Conservation (phyloP, 768 basidiomycete genomes). For the Lactarius sanguifluus region DNA sequence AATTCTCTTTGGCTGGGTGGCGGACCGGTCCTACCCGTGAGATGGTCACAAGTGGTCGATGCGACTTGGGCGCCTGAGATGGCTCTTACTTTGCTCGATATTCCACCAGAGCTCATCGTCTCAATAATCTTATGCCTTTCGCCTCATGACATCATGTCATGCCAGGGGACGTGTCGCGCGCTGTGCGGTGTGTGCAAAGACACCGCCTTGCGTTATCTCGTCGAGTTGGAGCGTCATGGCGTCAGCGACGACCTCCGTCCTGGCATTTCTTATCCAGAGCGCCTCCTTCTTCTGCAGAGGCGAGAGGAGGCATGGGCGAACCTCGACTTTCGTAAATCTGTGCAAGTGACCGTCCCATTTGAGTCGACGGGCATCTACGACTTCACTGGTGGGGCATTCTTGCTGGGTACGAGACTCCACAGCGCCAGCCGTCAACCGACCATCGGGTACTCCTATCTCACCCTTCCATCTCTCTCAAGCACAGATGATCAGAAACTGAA, state of each 20-base stretch:
- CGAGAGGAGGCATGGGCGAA: slow-evolving; percentile 25
- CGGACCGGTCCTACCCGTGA: neutral
- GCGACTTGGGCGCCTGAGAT: neutral
- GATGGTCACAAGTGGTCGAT: too few relatives aligned
- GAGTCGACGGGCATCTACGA: slow-evolving; percentile 29
- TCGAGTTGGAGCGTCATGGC: slow-evolving; percentile 22
- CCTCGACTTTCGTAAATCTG: slow-evolving; percentile 13
- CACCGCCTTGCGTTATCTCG: slow-evolving; percentile 21
- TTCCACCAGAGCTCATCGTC: slow-evolving; percentile 21
- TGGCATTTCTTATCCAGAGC: slow-evolving; percentile 16
- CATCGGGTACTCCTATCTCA: slow-evolving; percentile 21
- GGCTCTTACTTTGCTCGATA: slow-evolving; percentile 15
- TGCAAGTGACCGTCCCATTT: slow-evolving; percentile 21
- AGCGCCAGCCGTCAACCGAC: slow-evolving; percentile 11
- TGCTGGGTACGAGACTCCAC: slow-evolving; percentile 25
- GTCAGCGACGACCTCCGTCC: slow-evolving; percentile 19
- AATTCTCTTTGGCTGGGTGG: too few relatives aligned
- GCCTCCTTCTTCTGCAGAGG: slow-evolving; percentile 16
- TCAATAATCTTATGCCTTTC: slow-evolving; percentile 16
- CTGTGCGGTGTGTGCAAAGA: slow-evolving; percentile 10
- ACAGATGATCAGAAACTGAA: neutral
- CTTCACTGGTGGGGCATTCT: slow-evolving; percentile 27
- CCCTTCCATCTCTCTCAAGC: slow-evolving; percentile 16
- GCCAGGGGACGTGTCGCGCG: slow-evolving; percentile 14
- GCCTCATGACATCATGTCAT: slow-evolving; percentile 16